Conservation (phyloP, 1,139 yeast genomes). For the Yamadazyma kanchanaburiensis region DNA sequence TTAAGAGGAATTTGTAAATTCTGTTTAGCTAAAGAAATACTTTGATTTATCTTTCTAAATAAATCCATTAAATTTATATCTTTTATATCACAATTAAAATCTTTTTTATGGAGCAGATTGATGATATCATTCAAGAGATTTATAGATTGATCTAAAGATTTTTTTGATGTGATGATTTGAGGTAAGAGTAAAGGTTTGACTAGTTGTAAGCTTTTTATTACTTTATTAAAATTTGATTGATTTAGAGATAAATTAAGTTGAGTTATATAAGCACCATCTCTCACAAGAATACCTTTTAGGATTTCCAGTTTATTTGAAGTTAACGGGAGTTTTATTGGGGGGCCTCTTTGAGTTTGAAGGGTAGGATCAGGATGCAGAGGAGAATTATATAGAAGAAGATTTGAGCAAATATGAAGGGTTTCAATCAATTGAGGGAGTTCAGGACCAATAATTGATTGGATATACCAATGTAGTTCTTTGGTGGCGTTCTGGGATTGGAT, state of each 20-base stretch:
- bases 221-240: slow-evolving; percentile 25
- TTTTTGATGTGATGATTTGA: slow-evolving; percentile 32
- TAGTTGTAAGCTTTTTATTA: slow-evolving; percentile 22
- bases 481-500: slow-evolving; percentile 25
- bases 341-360: slow-evolving; percentile 19
- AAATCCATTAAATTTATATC: slow-evolving; percentile 20
- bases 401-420: slow-evolving; percentile 37
- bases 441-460: slow-evolving; percentile 26
- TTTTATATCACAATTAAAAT: slow-evolving; percentile 13
- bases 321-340: slow-evolving; percentile 38
- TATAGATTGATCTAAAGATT: slow-evolving; percentile 30
- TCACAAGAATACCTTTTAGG: slow-evolving; percentile 38
- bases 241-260: slow-evolving; percentile 20
- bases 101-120: too few species aligned
- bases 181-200: slow-evolving; percentile 28
- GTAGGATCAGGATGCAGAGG: slow-evolving; percentile 27
- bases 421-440: slow-evolving; percentile 41
- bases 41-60: slow-evolving; percentile 24
- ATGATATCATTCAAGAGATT: slow-evolving; percentile 14
- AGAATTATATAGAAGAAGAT: slow-evolving; percentile 33
- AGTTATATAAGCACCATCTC: slow-evolving; percentile 41
- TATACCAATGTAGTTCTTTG: slow-evolving; percentile 41
- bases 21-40: slow-evolving; percentile 33
- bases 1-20: slow-evolving; percentile 41
- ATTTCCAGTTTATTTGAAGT: slow-evolving; percentile 37